Base-by-base conservation (phyloP, 1,284 basidiomycete genomes). In the Athelia sp. region DNA sequence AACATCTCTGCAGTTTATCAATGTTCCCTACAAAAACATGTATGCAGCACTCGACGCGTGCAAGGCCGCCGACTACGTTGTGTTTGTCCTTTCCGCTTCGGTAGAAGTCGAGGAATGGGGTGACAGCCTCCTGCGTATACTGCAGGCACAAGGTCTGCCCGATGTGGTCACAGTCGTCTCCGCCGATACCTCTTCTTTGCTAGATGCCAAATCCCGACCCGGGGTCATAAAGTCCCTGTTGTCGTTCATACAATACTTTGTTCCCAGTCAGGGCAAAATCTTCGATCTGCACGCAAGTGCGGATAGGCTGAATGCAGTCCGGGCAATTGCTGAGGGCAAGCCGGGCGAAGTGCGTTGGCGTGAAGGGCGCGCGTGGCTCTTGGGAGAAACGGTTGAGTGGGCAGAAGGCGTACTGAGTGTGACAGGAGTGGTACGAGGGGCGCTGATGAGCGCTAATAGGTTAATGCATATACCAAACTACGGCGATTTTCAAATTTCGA, bases 161-260 rank as follows among this genome's bases (percentile, higher is more conserved):
- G 81, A 84, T 49, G 83, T 91, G 50, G 80, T 95, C 43, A 74
- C 83, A 11, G 74, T 79, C 6, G 68, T 84, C 42, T 68, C 76
- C 1, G 70, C 79, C 0, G 70, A 74, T 32, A 47, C 59, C 19
- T 46, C 58, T 11, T 55, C 65, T 3, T 56, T 64, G 0, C 64
- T 81, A 42, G 82, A 84, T 48, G 60, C 75, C n/a, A 86, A 87
- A 63, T 70, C 78, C 23, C 79, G 84, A 23, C 61, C 76, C 0
- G 81, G 80, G 8, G 78, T 93, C 36, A 70, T 90, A 52, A 93
- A 92, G 69, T 95, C 91, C 0, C 75, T 97, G 1, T 75, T 94
- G 8, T 96, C 93, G 1, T 98, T 98, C 71, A 84, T 95, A 49
- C 84, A 87, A 55, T 98, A 99, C 69, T 99, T 99, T 67, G 90